Conservation (phyloP, 257 asterid genomes). For the Solanum pennellii region DNA sequence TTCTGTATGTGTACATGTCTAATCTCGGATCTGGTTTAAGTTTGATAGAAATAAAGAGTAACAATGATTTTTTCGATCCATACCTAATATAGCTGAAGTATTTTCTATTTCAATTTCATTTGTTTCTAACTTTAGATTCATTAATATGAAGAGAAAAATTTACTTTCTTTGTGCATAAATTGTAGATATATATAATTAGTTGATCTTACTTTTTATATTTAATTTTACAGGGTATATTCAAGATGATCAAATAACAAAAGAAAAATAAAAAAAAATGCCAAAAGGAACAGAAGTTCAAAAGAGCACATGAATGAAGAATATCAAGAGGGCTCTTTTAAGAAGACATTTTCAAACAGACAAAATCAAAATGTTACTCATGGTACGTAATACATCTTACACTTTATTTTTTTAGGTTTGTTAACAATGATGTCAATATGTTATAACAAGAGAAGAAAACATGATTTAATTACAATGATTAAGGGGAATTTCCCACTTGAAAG, state of each 20-base stretch:
- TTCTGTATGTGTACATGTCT: not conserved
- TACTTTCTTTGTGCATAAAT: not conserved
- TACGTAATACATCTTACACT: not conserved
- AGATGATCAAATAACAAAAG: not conserved
- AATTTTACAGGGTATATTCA: not conserved
- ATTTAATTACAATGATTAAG: not conserved
- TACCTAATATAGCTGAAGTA: not conserved
- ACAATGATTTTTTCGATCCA: not conserved
- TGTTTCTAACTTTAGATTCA: not conserved
- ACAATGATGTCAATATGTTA: not conserved
- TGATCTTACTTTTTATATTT: not conserved
- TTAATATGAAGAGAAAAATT: not conserved
- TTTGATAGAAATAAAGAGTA: not conserved
- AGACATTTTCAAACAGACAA: not conserved
- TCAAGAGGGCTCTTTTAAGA: not conserved
- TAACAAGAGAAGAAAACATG: not conserved
- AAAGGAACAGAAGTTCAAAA: not conserved
- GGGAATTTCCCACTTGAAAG: not conserved
- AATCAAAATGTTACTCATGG: not conserved
- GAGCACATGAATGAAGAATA: too few species aligned
- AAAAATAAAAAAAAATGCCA: not conserved
- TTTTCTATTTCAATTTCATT: not conserved
- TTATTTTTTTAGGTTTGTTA: not conserved
- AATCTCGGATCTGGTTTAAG: not conserved
- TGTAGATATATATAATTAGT: not conserved